Evolutionary conservation across 345 rosid species (phyloP).

Genomic region (Eucalyptus microcorys): DNA sequence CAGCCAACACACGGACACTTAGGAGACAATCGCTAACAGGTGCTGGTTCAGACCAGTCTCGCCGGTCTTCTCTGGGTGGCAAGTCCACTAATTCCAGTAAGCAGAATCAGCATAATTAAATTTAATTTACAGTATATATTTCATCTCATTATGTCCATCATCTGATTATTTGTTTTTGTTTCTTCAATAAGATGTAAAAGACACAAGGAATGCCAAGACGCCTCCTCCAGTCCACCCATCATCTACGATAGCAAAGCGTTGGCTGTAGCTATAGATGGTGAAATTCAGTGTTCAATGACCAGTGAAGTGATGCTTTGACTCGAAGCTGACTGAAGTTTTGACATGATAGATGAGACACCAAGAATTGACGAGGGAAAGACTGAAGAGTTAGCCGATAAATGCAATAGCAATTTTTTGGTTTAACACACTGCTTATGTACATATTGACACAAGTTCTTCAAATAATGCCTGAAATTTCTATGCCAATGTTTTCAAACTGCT

Average conservation of each 20-base stretch:
- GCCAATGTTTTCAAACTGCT: background rate
- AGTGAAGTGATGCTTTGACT: conserved; percentile 26
- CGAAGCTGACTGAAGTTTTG: conserved; percentile 7
- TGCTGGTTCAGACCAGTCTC: conserved; percentile 32
- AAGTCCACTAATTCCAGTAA: conserved; percentile 39
- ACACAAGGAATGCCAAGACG: conserved; percentile 56
- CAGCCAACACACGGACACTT: conserved; percentile 24
- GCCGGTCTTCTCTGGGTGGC: conserved; percentile 78
- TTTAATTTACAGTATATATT: background rate
- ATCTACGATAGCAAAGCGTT: conserved; percentile 17
- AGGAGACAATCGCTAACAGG: conserved; percentile 83
- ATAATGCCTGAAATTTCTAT: background rate
- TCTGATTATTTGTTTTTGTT: background rate
- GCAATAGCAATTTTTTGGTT: background rate
- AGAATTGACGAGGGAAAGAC: background rate
- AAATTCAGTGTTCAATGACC: background rate
- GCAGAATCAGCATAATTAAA: background rate
- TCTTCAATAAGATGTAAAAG: background rate
- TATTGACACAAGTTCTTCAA: background rate
- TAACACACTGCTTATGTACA: background rate
- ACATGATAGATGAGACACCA: background rate
- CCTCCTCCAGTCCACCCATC: conserved; percentile 59
- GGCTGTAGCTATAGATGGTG: conserved; percentile 13
- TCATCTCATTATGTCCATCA: background rate
- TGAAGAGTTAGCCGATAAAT: background rate